Evolutionary conservation across 768 basidiomycete species (phyloP).

Genomic region (Pisolithus tinctorius): DNA sequence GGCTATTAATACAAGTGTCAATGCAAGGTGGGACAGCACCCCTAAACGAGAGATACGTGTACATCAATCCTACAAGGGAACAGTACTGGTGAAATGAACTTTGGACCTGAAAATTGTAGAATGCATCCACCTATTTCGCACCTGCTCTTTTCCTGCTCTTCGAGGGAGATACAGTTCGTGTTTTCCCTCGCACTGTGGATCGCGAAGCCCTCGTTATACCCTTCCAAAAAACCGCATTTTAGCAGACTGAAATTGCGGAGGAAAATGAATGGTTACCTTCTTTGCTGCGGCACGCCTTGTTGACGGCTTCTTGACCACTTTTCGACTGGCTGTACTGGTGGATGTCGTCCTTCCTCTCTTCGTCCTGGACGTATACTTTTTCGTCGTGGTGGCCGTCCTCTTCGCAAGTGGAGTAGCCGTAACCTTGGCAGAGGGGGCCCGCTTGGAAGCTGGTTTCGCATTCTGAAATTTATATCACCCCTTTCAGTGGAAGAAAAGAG

Average conservation of each 20-base stretch:
- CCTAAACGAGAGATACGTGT: no score
- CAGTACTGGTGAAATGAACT: no score
- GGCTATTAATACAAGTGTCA: no score
- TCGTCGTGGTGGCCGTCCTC: conserved; percentile 3
- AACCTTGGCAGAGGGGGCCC: not conserved
- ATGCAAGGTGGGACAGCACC: no score
- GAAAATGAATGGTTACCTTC: conserved; percentile 4
- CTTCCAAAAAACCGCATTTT: not conserved
- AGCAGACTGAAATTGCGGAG: not conserved
- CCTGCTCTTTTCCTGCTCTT: conserved; percentile 17
- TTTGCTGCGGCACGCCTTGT: conserved; percentile 3
- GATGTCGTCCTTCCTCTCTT: conserved; percentile 17
- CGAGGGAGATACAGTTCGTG: conserved; percentile 6
- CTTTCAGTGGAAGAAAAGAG: not conserved
- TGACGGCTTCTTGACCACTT: conserved; percentile 3
- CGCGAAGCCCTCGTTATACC: not conserved
- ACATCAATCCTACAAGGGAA: no score
- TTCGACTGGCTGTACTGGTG: conserved; percentile 1
- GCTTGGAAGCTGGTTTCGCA: conserved; percentile 6
- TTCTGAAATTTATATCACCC: conserved; percentile 5
- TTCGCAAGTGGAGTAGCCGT: not conserved
- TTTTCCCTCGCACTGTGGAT: not conserved
- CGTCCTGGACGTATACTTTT: conserved; percentile 19
- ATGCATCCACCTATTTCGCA: conserved; percentile 2
- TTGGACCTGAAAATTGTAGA: no score